phyloP scores from a whole-genome alignment of 805 yeast genomes.

The Wickerhamiella vanderwaltii region DNA sequence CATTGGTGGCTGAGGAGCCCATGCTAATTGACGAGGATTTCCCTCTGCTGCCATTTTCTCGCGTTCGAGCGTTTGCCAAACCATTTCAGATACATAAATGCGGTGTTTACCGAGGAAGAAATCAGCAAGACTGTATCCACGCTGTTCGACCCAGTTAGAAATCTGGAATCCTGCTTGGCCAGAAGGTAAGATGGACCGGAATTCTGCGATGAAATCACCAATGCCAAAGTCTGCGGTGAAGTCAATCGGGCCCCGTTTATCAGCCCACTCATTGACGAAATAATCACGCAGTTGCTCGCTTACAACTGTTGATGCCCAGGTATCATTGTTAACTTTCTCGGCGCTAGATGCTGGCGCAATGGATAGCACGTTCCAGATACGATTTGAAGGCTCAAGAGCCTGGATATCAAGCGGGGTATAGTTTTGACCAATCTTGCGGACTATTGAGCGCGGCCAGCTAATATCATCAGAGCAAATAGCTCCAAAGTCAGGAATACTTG shows the following conservation, averaged over 20 bases:
- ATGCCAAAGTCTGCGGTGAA: conserved; percentile 32
- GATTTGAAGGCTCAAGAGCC: conserved; percentile 21
- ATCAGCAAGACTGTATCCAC: conserved; percentile 26
- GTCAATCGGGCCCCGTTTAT: conserved; percentile 26
- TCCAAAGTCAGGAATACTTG: conserved; percentile 19
- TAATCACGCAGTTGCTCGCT: conserved; percentile 29
- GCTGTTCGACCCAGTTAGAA: conserved; percentile 28
- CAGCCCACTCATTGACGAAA: conserved; percentile 31
- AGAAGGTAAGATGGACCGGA: conserved; percentile 25
- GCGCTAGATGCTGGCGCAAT: conserved; percentile 25
- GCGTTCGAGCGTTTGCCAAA: conserved; percentile 30
- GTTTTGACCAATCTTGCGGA: conserved; percentile 1
- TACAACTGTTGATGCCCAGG: conserved; percentile 29
- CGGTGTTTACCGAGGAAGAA: conserved; percentile 28
- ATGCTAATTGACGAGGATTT: not conserved
- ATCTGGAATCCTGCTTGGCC: conserved; percentile 21
- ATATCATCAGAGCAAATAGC: conserved; percentile 20
- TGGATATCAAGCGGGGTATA: conserved; percentile 19
- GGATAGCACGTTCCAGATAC: conserved; percentile 29
- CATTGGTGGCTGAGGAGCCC: not conserved
- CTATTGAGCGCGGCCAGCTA: conserved; percentile 20
- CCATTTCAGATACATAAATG: conserved; percentile 29
- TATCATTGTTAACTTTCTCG: conserved; percentile 18
- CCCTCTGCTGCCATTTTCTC: conserved; percentile 14
- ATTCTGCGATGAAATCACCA: conserved; percentile 29